phyloP scores from a whole-genome alignment of 768 basidiomycete genomes.

The Psilocybe sp. region DNA sequence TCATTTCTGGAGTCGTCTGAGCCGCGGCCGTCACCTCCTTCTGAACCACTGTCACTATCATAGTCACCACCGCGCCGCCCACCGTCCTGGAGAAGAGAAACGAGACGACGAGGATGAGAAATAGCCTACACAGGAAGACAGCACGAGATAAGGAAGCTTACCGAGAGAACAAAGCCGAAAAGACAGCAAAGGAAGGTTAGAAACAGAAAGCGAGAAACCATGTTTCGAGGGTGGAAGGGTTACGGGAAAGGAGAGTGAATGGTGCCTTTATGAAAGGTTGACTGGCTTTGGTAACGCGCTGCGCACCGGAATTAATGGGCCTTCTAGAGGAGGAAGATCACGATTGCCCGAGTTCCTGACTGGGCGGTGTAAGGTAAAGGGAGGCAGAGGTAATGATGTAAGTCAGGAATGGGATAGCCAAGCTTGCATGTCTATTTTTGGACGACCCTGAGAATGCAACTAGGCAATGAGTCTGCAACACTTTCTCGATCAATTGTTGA shows the following conservation, averaged over 20 bases:
- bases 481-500: too few relatives aligned
- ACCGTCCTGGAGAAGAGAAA: too few relatives aligned
- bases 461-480: too few relatives aligned
- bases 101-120: not conserved
- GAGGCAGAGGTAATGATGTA: not conserved
- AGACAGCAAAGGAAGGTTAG: constrained; percentile 3
- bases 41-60: not conserved
- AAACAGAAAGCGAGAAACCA: constrained; percentile 4
- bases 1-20: not conserved
- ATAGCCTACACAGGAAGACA: not conserved
- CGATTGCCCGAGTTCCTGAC: too few relatives aligned
- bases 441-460: too few relatives aligned
- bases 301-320: constrained; percentile 4
- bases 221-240: not conserved
- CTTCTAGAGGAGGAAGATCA: not conserved
- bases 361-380: not conserved
- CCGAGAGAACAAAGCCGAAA: not conserved
- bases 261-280: not conserved
- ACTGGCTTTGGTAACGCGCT: constrained; percentile 2
- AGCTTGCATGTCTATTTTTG: too few relatives aligned
- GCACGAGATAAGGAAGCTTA: not conserved
- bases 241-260: not conserved
- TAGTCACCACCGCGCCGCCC: not conserved
- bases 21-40: not conserved
- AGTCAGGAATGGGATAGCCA: not conserved